Conservation (phyloP, 768 basidiomycete genomes). For the Podaxis rugospora region DNA sequence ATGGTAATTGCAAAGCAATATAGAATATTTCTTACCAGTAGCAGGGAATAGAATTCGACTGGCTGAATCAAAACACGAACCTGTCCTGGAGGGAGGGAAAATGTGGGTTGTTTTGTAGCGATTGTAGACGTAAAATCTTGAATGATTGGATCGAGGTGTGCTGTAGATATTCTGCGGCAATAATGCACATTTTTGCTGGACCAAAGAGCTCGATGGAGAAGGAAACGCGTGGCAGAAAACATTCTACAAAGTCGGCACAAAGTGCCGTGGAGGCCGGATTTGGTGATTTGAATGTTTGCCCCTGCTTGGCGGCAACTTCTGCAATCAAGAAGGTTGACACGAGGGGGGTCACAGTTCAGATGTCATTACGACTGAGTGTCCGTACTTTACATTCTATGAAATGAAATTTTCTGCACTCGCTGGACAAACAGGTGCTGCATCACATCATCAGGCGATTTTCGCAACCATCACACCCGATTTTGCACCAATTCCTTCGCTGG, state of each 20-base stretch:
- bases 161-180: constrained; percentile 6
- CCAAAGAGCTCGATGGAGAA: constrained; percentile 2
- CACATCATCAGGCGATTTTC: not conserved
- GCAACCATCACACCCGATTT: not conserved
- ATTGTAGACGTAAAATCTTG: constrained; percentile 26
- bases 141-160: constrained; percentile 22
- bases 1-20: not conserved
- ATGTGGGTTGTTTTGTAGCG: constrained; percentile 33
- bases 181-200: not conserved
- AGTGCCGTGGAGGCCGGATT: not conserved
- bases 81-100: constrained; percentile 34
- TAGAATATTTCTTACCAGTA: constrained; percentile 43
- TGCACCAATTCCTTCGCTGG: not conserved
- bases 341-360: not conserved
- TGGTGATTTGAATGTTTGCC: constrained; percentile 1
- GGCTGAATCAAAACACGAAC: constrained; percentile 46
- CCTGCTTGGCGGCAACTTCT: not conserved
- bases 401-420: not conserved
- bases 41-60: constrained; percentile 21
- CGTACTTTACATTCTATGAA: not conserved
- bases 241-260: constrained; percentile 15
- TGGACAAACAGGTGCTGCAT: not conserved
- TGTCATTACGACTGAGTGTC: not conserved
- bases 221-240: constrained; percentile 41
- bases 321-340: not conserved